These are phyloP conservation scores for Monosiga brevicollis DNA, from an alignment of 78 protist species.

Conservation along the genomic window DNA sequence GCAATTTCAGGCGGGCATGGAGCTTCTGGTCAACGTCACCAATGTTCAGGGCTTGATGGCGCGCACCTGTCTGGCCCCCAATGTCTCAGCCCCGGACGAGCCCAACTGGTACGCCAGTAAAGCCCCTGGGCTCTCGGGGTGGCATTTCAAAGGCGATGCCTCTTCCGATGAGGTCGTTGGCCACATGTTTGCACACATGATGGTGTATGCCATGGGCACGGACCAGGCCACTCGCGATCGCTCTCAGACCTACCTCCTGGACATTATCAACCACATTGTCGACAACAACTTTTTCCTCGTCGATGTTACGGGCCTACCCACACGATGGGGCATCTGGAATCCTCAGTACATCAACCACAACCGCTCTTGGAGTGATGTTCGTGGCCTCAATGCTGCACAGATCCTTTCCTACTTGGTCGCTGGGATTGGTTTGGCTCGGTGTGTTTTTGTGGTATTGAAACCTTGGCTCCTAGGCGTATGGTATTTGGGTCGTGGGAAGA, in stretches of 20 bases:
- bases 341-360: constrained; percentile 4
- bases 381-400: constrained; percentile 13
- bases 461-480: too few species aligned
- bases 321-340: constrained; percentile 21
- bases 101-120: neutral
- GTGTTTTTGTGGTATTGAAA: neutral
- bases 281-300: neutral
- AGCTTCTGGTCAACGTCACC: constrained; percentile 12
- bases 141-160: constrained; percentile 2
- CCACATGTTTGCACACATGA: constrained; percentile 7
- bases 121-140: neutral
- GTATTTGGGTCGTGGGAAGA: too few species aligned
- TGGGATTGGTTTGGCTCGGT: neutral
- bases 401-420: constrained; percentile 6
- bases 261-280: constrained; percentile 2
- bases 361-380: neutral
- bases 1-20: constrained; percentile 1
- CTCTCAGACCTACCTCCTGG: neutral
- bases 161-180: constrained; percentile 16
- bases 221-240: neutral
- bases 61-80: neutral
- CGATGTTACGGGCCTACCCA: constrained; percentile 3
- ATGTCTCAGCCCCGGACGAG: neutral
- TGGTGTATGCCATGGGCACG: neutral
- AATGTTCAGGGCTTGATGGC: constrained; percentile 5